Percentiles rank a stretch among this genome's conserved stretches.
These are phyloP conservation scores for Camillea tinctor DNA, from an alignment of 2,329 filamentous ascomycete genomes.

Conservation along the genomic window DNA sequence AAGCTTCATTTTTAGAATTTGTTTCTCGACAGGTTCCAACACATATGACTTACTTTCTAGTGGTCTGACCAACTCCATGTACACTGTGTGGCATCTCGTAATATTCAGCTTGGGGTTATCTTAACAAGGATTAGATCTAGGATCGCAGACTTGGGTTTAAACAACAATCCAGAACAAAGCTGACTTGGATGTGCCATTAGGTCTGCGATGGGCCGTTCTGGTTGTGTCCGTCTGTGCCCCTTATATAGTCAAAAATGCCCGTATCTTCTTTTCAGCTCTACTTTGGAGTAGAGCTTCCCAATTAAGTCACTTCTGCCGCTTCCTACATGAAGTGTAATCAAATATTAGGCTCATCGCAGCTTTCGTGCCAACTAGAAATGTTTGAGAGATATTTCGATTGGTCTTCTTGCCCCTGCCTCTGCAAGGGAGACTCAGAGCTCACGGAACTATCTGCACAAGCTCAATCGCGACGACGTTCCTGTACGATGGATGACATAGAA, in stretches of 20 bases:
- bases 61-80: conserved; percentile 13
- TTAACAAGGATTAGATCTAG: neutral
- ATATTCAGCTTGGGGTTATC: conserved; percentile 1
- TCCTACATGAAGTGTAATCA: conserved; percentile 12
- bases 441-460: conserved; percentile 15
- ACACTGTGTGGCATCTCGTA: conserved; percentile 26
- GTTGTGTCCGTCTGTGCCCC: conserved; percentile 2
- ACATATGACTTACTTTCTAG: conserved; percentile 20
- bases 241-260: conserved; percentile 17
- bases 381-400: conserved; percentile 20
- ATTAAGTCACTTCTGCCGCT: conserved; percentile 3
- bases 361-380: conserved; percentile 16
- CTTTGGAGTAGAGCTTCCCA: conserved; percentile 4
- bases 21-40: conserved; percentile 1
- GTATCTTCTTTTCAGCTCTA: conserved; percentile 7
- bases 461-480: conserved; percentile 20
- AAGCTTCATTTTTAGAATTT: conserved; percentile 19
- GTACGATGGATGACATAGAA: conserved; percentile 21
- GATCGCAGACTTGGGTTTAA: conserved; percentile 1
- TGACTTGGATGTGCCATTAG: conserved; percentile 17
- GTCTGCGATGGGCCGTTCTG: neutral
- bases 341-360: conserved; percentile 8
- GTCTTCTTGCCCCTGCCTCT: conserved; percentile 14
- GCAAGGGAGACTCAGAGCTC: conserved; percentile 14
- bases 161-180: conserved; percentile 17